phyloP scores from a whole-genome alignment of 2,329 filamentous ascomycete genomes.

The Microsporum audouinii region DNA sequence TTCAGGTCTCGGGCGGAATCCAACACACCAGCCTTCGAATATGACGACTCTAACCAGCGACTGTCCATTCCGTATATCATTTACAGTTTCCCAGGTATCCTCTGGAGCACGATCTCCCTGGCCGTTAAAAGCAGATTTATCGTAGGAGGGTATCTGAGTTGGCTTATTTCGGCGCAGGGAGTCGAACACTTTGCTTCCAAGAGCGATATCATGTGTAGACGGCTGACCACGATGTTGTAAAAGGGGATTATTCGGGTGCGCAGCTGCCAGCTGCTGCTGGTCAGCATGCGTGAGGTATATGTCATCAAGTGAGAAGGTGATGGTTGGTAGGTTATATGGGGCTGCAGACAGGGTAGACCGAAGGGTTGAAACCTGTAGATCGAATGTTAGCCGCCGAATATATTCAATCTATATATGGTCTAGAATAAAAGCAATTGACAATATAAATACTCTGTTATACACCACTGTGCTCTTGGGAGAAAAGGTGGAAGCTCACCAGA shows the following conservation, averaged over 20 bases:
- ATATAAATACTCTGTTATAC: background rate
- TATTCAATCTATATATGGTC: background rate
- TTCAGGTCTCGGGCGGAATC: conserved; percentile 57
- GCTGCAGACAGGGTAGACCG: conserved; percentile 47
- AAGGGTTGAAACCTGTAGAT: conserved; percentile 48
- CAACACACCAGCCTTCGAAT: conserved; percentile 85
- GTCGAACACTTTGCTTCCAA: conserved; percentile 53
- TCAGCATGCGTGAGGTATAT: conserved; percentile 67
- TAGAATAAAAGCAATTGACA: background rate
- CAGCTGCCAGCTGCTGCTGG: conserved; percentile 53
- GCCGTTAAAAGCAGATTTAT: conserved; percentile 68
- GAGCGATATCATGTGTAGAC: conserved; percentile 64
- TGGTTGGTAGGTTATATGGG: conserved; percentile 50
- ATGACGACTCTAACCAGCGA: conserved; percentile 52
- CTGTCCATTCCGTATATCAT: conserved; percentile 22
- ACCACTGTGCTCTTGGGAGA: background rate
- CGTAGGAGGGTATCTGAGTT: conserved; percentile 61
- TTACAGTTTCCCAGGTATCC: conserved; percentile 48
- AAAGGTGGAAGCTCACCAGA: conserved; percentile 43
- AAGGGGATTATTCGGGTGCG: conserved; percentile 60
- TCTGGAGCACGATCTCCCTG: conserved; percentile 62
- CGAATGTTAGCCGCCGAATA: background rate
- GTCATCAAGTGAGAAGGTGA: conserved; percentile 77
- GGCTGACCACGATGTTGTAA: conserved; percentile 75
- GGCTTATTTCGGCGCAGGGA: conserved; percentile 42